Evolutionary conservation across 768 basidiomycete genomes (phyloP).

Genomic region (Tulasnella sp.): DNA sequence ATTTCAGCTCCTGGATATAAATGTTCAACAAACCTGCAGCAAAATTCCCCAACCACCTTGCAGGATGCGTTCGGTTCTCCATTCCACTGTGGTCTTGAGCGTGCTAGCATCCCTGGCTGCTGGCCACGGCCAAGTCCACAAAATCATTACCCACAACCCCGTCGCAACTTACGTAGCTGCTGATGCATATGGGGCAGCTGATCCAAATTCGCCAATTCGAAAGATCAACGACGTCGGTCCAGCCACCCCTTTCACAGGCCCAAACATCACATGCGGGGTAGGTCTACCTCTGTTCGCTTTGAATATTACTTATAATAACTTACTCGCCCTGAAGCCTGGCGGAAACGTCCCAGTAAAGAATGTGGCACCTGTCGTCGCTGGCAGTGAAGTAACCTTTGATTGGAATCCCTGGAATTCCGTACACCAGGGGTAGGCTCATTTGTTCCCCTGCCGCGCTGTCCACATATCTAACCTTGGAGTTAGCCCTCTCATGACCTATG

Average conservation of each 20-base stretch:
- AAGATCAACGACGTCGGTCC: conserved; percentile 34
- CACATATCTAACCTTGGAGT: background rate
- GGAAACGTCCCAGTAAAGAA: conserved; percentile 32
- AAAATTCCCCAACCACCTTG: background rate
- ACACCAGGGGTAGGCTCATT: conserved; percentile 24
- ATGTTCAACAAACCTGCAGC: background rate
- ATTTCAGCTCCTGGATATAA: conserved; percentile 1
- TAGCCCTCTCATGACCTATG: conserved; percentile 34
- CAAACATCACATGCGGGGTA: conserved; percentile 34
- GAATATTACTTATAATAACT: background rate
- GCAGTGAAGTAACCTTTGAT: conserved; percentile 33
- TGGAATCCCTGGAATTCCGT: conserved; percentile 34
- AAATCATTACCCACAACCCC: conserved; percentile 31
- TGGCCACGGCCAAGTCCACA: conserved; percentile 35
- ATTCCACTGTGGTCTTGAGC: background rate
- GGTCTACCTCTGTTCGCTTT: background rate
- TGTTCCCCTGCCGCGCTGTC: background rate
- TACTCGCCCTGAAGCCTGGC: conserved; percentile 24
- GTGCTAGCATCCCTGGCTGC: background rate
- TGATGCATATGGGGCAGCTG: conserved; percentile 33
- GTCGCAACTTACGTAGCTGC: conserved; percentile 31
- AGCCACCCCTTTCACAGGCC: conserved; percentile 30
- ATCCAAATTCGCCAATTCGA: conserved; percentile 35
- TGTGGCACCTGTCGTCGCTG: conserved; percentile 32
- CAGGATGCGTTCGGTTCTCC: background rate